Evolutionary conservation across 345 rosid genomes (phyloP).

Genomic region (Psidium guajava): DNA sequence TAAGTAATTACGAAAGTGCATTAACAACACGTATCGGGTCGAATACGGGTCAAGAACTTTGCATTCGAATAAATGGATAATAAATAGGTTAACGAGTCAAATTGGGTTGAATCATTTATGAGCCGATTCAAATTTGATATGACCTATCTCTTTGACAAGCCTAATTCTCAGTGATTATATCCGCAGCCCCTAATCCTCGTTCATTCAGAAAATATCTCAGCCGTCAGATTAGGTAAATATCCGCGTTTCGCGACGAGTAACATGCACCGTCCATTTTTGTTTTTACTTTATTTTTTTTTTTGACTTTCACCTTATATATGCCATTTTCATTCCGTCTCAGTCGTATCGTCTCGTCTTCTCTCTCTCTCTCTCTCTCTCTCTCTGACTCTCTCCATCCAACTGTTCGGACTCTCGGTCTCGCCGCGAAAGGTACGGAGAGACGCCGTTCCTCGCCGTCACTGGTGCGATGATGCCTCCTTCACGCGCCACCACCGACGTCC

Average conservation of each 20-base stretch:
- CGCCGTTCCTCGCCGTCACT: neutral
- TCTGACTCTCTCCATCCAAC: neutral
- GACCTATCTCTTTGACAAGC: no score
- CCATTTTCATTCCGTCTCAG: neutral
- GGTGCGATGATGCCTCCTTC: neutral
- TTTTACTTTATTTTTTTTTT: neutral
- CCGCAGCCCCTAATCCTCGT: neutral
- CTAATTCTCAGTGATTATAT: no score
- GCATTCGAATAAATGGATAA: no score
- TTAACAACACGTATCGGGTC: no score
- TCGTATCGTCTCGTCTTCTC: neutral
- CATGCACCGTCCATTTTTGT: neutral
- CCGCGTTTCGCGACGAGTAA: neutral
- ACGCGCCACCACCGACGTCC: neutral
- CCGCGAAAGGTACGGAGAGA: neutral
- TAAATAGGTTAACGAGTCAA: no score
- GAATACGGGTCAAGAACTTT: no score
- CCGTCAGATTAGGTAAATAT: neutral
- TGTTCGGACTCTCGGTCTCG: slow-evolving; percentile 3
- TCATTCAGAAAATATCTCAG: neutral
- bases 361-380: neutral
- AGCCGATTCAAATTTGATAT: no score
- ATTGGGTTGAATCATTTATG: no score
- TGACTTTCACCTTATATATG: neutral
- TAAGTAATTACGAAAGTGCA: no score